phyloP scores from a whole-genome alignment of 192 early-diverging fungal species.

The Podila minutissima region DNA sequence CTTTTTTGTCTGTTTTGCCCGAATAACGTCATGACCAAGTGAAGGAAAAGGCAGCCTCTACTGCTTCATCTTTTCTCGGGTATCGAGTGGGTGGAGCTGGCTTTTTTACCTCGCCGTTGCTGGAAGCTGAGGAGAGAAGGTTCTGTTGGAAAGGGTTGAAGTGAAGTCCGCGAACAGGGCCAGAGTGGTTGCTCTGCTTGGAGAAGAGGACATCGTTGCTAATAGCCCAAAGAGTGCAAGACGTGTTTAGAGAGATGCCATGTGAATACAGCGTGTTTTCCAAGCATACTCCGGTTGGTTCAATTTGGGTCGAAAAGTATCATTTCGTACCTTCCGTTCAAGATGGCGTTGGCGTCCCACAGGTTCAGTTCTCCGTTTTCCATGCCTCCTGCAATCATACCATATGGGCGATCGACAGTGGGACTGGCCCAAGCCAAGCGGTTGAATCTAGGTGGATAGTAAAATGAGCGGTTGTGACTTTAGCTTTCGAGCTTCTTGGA shows the following conservation, averaged over 20 bases:
- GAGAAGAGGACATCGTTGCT: conserved; percentile 70
- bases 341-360: conserved; percentile 84
- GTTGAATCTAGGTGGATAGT: conserved; percentile 74
- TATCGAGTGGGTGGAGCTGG: background rate
- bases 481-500: background rate
- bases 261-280: background rate
- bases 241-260: background rate
- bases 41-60: background rate
- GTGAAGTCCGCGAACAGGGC: conserved; percentile 90
- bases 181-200: conserved; percentile 79
- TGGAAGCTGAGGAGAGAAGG: conserved; percentile 88
- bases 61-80: background rate
- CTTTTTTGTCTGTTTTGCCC: background rate
- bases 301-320: background rate
- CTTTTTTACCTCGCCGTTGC: conserved; percentile 86
- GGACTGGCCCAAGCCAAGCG: conserved; percentile 84
- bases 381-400: conserved; percentile 92
- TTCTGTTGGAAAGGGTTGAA: conserved; percentile 91
- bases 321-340: conserved; percentile 64
- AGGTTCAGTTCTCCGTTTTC: conserved; percentile 93
- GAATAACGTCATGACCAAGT: background rate
- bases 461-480: background rate
- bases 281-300: background rate
- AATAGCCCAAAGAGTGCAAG: conserved; percentile 15
- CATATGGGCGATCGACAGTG: conserved; percentile 61